phyloP scores from a whole-genome alignment of 176 grass and related monocot genomes.

The Poa pratensis region DNA sequence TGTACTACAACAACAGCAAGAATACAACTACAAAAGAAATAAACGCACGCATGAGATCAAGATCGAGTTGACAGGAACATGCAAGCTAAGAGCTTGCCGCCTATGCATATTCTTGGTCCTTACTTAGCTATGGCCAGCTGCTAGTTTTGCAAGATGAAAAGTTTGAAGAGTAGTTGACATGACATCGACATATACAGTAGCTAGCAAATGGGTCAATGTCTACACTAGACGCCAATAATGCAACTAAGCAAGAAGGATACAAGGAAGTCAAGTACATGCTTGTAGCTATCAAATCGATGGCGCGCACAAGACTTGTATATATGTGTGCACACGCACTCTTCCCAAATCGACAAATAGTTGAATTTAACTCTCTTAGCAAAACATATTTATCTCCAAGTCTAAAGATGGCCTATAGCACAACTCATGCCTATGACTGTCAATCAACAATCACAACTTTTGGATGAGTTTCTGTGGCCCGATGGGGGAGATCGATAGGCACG shows the following conservation, averaged over 20 bases:
- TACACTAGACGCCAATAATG: slow-evolving; percentile 24
- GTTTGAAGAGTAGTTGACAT: slow-evolving; percentile 14
- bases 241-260: slow-evolving; percentile 15
- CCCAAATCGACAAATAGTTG: not conserved
- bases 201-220: slow-evolving; percentile 20
- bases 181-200: slow-evolving; percentile 23
- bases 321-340: not conserved
- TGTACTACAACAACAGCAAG: slow-evolving; percentile 37
- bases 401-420: not conserved
- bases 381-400: not conserved
- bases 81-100: slow-evolving; percentile 31
- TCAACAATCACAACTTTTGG: slow-evolving; percentile 37
- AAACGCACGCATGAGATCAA: slow-evolving; percentile 14
- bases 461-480: slow-evolving; percentile 37
- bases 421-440: slow-evolving; percentile 19
- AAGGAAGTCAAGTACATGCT: slow-evolving; percentile 31
- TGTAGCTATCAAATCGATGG: slow-evolving; percentile 36
- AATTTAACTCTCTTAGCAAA: not conserved
- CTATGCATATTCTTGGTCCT: slow-evolving; percentile 12
- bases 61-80: slow-evolving; percentile 30
- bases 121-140: slow-evolving; percentile 21
- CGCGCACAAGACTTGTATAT: not conserved
- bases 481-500: slow-evolving; percentile 2
- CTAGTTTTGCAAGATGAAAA: slow-evolving; percentile 43
- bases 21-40: slow-evolving; percentile 24